A percentile compares a stretch with the other conserved stretches of the same genome.
Evolutionary conservation across 75 land plant species (phyloP).

Genomic region (Cupressus sempervirens): DNA sequence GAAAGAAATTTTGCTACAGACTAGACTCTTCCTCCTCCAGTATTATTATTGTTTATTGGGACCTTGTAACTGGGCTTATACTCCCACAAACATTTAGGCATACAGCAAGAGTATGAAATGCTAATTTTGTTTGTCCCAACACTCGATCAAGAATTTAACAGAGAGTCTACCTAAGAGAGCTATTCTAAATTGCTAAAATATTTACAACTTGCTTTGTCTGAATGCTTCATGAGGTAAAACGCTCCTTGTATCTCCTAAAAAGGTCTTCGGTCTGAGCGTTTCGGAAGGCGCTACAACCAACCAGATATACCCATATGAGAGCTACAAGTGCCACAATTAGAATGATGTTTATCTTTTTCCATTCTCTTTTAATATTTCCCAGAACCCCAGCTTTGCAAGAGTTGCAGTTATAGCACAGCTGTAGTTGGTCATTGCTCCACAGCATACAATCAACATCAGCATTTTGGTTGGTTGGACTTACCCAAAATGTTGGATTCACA

Average conservation of each 20-base stretch:
- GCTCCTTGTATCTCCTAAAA: slow-evolving; percentile 51
- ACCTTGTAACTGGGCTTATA: background rate
- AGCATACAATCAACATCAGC: slow-evolving; percentile 55
- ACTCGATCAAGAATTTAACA: background rate
- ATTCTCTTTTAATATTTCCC: slow-evolving; percentile 63
- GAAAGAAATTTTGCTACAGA: background rate
- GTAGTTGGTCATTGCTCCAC: slow-evolving; percentile 76
- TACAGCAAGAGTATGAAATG: background rate
- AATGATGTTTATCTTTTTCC: slow-evolving; percentile 53
- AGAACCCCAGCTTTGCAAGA: slow-evolving; percentile 81
- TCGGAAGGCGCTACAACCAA: slow-evolving; percentile 73
- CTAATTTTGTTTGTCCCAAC: background rate
- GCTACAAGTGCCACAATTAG: slow-evolving; percentile 55
- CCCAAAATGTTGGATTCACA: slow-evolving; percentile 72
- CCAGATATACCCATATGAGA: slow-evolving; percentile 61
- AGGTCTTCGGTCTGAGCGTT: slow-evolving; percentile 63
- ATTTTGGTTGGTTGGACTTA: slow-evolving; percentile 39
- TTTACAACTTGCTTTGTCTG: background rate
- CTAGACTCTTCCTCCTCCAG: background rate
- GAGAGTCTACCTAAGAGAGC: background rate
- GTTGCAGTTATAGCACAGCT: slow-evolving; percentile 72
- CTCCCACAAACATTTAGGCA: background rate
- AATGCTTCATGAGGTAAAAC: slow-evolving; percentile 19
- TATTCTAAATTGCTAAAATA: background rate
- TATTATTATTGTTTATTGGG: background rate